Evolutionary conservation across 106 monocot species (phyloP).

Genomic region (Chionographis japonica): DNA sequence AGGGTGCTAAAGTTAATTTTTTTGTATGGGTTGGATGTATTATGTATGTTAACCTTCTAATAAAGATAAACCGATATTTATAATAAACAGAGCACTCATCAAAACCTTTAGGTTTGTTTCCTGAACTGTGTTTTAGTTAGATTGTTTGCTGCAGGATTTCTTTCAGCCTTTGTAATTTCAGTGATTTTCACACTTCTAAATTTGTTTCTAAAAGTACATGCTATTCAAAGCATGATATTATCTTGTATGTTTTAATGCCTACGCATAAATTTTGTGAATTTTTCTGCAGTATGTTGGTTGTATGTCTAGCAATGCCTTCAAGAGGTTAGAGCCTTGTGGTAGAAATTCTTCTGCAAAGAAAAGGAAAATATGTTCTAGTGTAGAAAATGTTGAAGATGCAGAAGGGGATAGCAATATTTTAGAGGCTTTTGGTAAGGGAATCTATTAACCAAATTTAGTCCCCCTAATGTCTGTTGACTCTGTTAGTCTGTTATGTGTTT

Average conservation of each 20-base stretch:
- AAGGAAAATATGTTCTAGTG: slow-evolving; percentile 44
- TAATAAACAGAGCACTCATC: too few species aligned
- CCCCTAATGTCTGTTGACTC: too few species aligned
- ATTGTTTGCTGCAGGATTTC: too few species aligned
- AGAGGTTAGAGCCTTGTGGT: slow-evolving; percentile 18
- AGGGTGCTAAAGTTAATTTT: too few species aligned
- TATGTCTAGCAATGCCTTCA: slow-evolving; percentile 7
- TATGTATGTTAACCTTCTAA: too few species aligned
- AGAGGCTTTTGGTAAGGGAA: slow-evolving; percentile 33
- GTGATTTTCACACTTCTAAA: background rate
- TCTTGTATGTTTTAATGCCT: background rate
- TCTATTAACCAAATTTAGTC: background rate
- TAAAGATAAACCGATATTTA: too few species aligned
- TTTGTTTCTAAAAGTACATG: too few species aligned
- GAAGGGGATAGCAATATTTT: slow-evolving; percentile 9
- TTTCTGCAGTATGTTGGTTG: slow-evolving; percentile 40
- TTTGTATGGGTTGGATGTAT: too few species aligned
- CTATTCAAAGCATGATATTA: background rate
- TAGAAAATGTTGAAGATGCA: slow-evolving; percentile 5
- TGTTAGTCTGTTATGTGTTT: too few species aligned
- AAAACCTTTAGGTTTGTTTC: too few species aligned
- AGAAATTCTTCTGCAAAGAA: slow-evolving; percentile 39
- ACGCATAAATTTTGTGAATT: background rate
- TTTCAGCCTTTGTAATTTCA: background rate
- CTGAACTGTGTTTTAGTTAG: too few species aligned